Evolutionary conservation across 2,329 filamentous ascomycete genomes (phyloP), one percentile per base, ranked within the genome.

Genomic region (Myotisia sp.): DNA sequence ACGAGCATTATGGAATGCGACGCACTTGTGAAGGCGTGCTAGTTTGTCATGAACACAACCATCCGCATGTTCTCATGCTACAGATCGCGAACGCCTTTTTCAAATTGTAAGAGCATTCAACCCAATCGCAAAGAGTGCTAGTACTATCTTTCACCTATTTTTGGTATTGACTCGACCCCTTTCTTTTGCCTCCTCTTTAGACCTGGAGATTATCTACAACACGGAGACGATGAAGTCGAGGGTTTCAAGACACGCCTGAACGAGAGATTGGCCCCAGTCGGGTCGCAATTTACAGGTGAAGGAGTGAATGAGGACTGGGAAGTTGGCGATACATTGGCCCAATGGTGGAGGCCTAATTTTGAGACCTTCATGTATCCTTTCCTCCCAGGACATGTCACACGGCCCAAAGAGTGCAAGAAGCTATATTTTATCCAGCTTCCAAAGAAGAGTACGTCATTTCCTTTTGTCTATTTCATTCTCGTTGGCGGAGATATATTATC

Each of bases 311-410:
- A 82, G 44, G 84, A 93, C 53, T 98, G 90, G 90, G 72, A 92
- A 56, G 76, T 98, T 47, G 84, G 82, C 47, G 90, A 95, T 56
- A 93, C 86, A 31, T 69, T 98, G 37, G 87, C 90, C 35, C 86
- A 94, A 63, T 98, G 90, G 90, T 98, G 87, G 85, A 71, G 90
- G 38, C 90, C 90, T 35, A 98, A 95, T 65, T 94, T 95, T 55
- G 90, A 98, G 67, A 95, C 90, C 2, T 95, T 95, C 68, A 94
- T 98, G 85, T 98, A 98, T 56, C 90, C 90, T 1, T 98, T 94
- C 59, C 79, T 95, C 37, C 90, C 90, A 5, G 84, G 86, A 12
- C 90, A 98, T 62, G 84, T 94, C 42, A 94, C 87, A 12, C 70
- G 90, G 34, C 90, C 90, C 5, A 98, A 98, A 66, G 90, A 98